phyloP scores from a whole-genome alignment of 73 alveolate species.

The Paramecium pentaurelia region DNA sequence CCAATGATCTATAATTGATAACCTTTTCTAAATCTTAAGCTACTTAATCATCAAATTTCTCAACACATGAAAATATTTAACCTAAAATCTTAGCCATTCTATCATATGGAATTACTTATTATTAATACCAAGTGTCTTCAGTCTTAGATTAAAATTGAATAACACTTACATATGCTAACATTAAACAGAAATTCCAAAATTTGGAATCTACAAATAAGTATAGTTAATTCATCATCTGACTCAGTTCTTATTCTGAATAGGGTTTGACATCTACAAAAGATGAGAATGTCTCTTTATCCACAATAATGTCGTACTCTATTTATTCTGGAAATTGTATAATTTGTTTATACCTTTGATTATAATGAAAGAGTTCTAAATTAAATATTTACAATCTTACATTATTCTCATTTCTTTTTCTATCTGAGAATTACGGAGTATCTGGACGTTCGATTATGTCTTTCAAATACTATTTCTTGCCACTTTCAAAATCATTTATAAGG shows the following conservation, averaged over 20 bases:
- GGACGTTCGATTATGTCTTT: neutral
- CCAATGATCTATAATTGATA: neutral
- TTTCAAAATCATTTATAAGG: neutral
- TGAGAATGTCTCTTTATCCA: neutral
- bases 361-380: neutral
- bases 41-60: neutral
- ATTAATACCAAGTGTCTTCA: neutral
- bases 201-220: neutral
- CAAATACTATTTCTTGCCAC: neutral
- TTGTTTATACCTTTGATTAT: neutral
- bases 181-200: constrained; percentile 2
- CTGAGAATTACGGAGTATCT: constrained; percentile 44
- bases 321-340: neutral
- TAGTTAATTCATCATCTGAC: neutral
- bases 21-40: neutral
- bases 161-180: neutral
- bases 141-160: neutral
- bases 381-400: neutral
- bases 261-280: neutral
- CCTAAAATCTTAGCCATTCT: neutral
- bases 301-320: neutral
- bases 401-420: neutral
- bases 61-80: neutral
- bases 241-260: neutral
- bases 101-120: neutral